Conservation (phyloP, 495 filamentous ascomycete species). For the Patellaria atrata region DNA sequence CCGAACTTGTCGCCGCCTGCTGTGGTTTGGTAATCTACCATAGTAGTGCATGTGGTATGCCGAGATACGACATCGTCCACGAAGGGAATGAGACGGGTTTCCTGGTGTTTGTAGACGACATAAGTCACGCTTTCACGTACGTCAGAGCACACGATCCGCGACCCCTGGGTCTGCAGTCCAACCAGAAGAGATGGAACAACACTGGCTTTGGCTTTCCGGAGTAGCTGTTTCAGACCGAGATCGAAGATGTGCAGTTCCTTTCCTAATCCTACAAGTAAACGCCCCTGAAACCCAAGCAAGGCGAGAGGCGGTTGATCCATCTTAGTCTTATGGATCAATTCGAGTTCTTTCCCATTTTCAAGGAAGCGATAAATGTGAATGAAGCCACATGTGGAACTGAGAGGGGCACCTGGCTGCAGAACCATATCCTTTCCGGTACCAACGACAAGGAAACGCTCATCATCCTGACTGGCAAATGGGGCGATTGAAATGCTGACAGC, state of each 20-base stretch:
- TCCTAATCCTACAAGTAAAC: conserved; percentile 72
- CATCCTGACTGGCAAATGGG: conserved; percentile 72
- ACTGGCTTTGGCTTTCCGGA: conserved; percentile 72
- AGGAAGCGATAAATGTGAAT: conserved; percentile 90
- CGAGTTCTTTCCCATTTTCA: conserved; percentile 68
- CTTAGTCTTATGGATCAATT: conserved; percentile 93
- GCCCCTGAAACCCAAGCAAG: conserved; percentile 80
- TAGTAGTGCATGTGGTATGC: conserved; percentile 74
- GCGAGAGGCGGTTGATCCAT: conserved; percentile 80
- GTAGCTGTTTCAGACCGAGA: conserved; percentile 74
- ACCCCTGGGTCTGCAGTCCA: conserved; percentile 79
- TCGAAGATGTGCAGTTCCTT: conserved; percentile 75
- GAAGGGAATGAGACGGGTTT: conserved; percentile 79
- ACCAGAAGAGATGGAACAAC: conserved; percentile 67
- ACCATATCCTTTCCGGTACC: conserved; percentile 86
- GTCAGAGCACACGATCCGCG: conserved; percentile 81
- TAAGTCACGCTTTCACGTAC: conserved; percentile 81
- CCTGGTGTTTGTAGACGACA: conserved; percentile 79
- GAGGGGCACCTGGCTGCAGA: conserved; percentile 51
- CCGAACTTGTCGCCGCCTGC: conserved; percentile 97
- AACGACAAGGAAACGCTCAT: conserved; percentile 80
- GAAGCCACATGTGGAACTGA: conserved; percentile 60
- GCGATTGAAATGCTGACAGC: conserved; percentile 76
- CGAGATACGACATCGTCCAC: conserved; percentile 76
- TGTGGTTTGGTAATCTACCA: conserved; percentile 95